Evolutionary conservation across 2,329 filamentous ascomycete genomes (phyloP), one percentile per base, ranked within the genome.

Genomic region (Hypomyces rosellus): DNA sequence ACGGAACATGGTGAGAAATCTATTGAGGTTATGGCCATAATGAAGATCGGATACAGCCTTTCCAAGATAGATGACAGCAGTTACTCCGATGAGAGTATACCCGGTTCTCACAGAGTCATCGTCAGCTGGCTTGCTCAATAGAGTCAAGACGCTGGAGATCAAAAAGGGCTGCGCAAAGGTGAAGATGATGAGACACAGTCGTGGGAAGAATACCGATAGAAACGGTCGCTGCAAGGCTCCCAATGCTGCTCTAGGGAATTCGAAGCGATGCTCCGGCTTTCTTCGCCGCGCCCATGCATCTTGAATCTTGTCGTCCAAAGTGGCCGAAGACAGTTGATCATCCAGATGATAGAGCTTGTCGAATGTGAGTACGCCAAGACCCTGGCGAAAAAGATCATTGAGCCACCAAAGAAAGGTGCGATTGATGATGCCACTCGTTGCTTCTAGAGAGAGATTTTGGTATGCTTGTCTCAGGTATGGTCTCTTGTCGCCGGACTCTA

Each of bases 371-470:
- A 33, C 34, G 25, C 40, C 36, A 36, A 59, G 60, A 5, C 64
- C 64, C 11, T 50, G 52, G 9, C 52, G 38, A 47, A 69, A 62
- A 1, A 66, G 48, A 5, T 55, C 44, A 39, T 65, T 66, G 20
- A 68, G 43, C 66, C 66, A 69, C 63, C 63, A 65, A 40, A 67
- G 64, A 12, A 68, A 49, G 16, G 60, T 64, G 20, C 63, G 56
- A 50, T 61, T 66, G 34, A 68, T 54, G 36, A 64, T 48, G n/a
- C 66, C 63, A 40, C 62, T 63, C 2, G 65, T 69, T 4, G 58
- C 56, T 51, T 71, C 68, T 2, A 60, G 56, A 13, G 61, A 46
- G 18, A 61, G 52, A 36, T 58, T 46, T 13, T 50, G 50, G 45
- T 59, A 51, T 39, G 51, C 54, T 3, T 45, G 22, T 13, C 46